phyloP scores from a whole-genome alignment of 108 stramenopile species.

The Mediolabrus comicus region DNA sequence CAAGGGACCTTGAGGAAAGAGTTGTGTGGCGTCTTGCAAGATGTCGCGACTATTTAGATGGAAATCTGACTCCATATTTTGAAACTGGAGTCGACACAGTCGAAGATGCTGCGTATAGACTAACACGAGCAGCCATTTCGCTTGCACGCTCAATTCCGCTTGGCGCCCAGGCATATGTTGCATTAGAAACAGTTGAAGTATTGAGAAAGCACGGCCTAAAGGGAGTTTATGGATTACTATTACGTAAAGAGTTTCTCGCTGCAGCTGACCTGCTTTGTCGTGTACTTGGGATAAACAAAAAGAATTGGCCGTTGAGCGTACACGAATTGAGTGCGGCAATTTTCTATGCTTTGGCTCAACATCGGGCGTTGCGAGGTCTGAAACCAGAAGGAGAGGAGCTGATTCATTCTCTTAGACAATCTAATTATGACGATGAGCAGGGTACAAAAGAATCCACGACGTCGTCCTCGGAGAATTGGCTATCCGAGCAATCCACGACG shows the following conservation, averaged over 20 bases:
- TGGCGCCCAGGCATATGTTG: constrained; percentile 86
- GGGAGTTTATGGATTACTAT: constrained; percentile 88
- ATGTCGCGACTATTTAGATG: constrained; percentile 65
- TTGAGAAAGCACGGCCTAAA: constrained; percentile 88
- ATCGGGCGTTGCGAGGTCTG: constrained; percentile 85
- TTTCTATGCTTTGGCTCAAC: constrained; percentile 93
- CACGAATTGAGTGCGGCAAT: constrained; percentile 95
- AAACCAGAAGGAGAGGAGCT: constrained; percentile 83
- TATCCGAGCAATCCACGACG: not conserved
- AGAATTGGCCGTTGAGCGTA: constrained; percentile 86
- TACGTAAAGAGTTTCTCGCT: constrained; percentile 91
- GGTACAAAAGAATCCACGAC: not conserved
- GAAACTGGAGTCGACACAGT: constrained; percentile 80
- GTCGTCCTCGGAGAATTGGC: not conserved
- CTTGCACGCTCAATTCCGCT: constrained; percentile 80
- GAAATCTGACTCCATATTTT: constrained; percentile 77
- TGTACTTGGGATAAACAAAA: constrained; percentile 83
- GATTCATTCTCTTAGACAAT: constrained; percentile 60
- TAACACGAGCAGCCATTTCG: constrained; percentile 67
- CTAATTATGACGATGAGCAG: not conserved
- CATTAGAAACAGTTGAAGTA: constrained; percentile 92
- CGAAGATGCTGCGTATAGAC: constrained; percentile 67
- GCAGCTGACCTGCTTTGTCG: constrained; percentile 88
- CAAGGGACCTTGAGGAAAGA: constrained; percentile 81
- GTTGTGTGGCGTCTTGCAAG: constrained; percentile 83